These are phyloP conservation scores for Fomitiporia mediterranea DNA, from an alignment of 1,284 basidiomycete species.

Conservation along the genomic window DNA sequence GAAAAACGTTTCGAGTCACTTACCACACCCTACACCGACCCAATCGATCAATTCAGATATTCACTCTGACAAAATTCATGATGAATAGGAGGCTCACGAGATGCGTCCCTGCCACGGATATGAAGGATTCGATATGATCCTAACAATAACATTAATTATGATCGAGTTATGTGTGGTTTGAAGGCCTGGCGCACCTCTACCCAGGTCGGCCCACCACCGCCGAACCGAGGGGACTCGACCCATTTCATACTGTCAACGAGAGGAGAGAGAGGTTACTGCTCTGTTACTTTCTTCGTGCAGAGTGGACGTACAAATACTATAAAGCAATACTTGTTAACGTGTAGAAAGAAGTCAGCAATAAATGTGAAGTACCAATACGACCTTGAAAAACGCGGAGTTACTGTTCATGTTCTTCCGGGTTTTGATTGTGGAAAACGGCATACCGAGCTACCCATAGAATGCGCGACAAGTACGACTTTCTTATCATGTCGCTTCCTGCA, in stretches of 20 bases:
- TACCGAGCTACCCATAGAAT: slow-evolving; percentile 86
- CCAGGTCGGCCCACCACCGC: slow-evolving; percentile 86
- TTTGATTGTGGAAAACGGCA: slow-evolving; percentile 25
- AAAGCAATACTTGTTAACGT: neutral
- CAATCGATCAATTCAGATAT: too few species aligned
- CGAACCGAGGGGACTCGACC: slow-evolving; percentile 87
- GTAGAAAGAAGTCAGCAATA: neutral
- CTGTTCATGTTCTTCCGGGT: too few species aligned
- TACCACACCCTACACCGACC: slow-evolving; percentile 66
- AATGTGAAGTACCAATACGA: slow-evolving; percentile 42
- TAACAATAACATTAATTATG: slow-evolving; percentile 27
- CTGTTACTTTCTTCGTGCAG: too few species aligned
- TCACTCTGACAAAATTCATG: too few species aligned
- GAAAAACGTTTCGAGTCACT: slow-evolving; percentile 30
- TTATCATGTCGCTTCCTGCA: slow-evolving; percentile 62
- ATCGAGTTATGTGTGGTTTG: neutral
- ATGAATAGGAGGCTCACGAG: slow-evolving; percentile 47
- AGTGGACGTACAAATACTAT: slow-evolving; percentile 1
- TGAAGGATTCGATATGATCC: slow-evolving; percentile 77
- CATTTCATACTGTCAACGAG: slow-evolving; percentile 88
- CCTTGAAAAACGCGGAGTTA: slow-evolving; percentile 30
- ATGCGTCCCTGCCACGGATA: slow-evolving; percentile 87
- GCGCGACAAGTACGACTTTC: slow-evolving; percentile 86
- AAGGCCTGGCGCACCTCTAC: slow-evolving; percentile 62
- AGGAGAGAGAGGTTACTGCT: too few species aligned